Evolutionary conservation across 2,329 filamentous ascomycete genomes (phyloP).

Genomic region (Fusarium agapanthi): DNA sequence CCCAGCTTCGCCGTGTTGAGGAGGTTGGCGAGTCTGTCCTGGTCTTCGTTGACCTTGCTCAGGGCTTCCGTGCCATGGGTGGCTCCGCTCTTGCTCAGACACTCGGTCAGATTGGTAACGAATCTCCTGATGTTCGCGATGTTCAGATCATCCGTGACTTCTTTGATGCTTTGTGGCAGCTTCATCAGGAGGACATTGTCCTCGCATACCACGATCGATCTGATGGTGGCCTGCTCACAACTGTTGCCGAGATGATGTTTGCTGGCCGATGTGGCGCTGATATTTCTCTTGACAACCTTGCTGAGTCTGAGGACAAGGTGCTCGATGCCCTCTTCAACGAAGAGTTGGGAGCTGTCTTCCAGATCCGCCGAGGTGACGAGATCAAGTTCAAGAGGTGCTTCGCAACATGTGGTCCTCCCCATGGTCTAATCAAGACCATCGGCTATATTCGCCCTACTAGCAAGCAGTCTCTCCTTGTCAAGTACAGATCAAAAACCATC

Average conservation of each 20-base stretch:
- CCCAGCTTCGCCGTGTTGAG: slow-evolving; percentile 81
- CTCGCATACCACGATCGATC: slow-evolving; percentile 95
- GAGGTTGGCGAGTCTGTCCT: slow-evolving; percentile 90
- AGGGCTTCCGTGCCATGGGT: slow-evolving; percentile 82
- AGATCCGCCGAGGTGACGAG: slow-evolving; percentile 86
- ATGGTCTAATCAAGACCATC: slow-evolving; percentile 84
- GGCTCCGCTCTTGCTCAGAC: slow-evolving; percentile 92
- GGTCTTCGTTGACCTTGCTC: slow-evolving; percentile 89
- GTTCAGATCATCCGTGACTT: slow-evolving; percentile 84
- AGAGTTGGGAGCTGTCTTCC: slow-evolving; percentile 95
- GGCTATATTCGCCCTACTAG: slow-evolving; percentile 74
- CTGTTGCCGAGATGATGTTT: slow-evolving; percentile 97
- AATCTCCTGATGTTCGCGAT: slow-evolving; percentile 87
- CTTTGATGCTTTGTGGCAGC: slow-evolving; percentile 81
- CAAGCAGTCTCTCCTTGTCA: slow-evolving; percentile 81
- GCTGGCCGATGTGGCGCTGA: slow-evolving; percentile 90
- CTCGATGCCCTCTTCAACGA: slow-evolving; percentile 91
- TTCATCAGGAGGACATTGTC: slow-evolving; percentile 70
- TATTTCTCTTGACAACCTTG: slow-evolving; percentile 80
- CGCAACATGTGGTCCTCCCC: slow-evolving; percentile 85
- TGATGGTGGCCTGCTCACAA: slow-evolving; percentile 91
- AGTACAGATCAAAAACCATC: slow-evolving; percentile 73
- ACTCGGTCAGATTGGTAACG: slow-evolving; percentile 84
- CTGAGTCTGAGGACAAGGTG: slow-evolving; percentile 69
- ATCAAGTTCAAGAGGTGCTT: slow-evolving; percentile 89